Percentiles rank a stretch among this genome's conserved stretches.
phyloP scores from a whole-genome alignment of 2,329 filamentous ascomycete species.

The Talaromyces rugulosus region DNA sequence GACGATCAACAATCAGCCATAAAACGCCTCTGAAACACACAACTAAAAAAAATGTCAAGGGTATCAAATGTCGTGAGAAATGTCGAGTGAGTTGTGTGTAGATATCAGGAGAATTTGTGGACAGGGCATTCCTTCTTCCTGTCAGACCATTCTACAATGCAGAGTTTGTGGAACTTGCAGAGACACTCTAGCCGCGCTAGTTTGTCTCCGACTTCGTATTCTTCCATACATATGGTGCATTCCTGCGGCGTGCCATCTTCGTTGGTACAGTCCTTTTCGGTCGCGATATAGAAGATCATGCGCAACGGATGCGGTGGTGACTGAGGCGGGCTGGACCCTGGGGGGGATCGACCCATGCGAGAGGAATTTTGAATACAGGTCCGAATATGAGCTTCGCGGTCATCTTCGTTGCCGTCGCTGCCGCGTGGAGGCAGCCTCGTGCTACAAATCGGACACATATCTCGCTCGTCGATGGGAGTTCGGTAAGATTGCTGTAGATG shows the following conservation, averaged over 20 bases:
- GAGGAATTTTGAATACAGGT: slow-evolving; percentile 40
- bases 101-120: slow-evolving; percentile 42
- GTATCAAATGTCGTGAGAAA: slow-evolving; percentile 7
- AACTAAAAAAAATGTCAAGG: neutral
- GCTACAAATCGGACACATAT: slow-evolving; percentile 46
- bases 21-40: neutral
- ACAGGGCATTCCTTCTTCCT: slow-evolving; percentile 58
- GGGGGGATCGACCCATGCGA: slow-evolving; percentile 17
- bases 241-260: slow-evolving; percentile 52
- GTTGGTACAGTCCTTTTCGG: slow-evolving; percentile 60
- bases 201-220: slow-evolving; percentile 57
- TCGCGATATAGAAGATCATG: slow-evolving; percentile 51
- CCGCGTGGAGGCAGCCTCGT: slow-evolving; percentile 35
- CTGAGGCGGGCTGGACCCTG: slow-evolving; percentile 14
- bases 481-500: slow-evolving; percentile 17
- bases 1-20: neutral
- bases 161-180: slow-evolving; percentile 60
- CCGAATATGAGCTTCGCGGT: slow-evolving; percentile 43
- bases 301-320: slow-evolving; percentile 24
- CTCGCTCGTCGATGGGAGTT: slow-evolving; percentile 34
- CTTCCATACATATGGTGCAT: slow-evolving; percentile 62
- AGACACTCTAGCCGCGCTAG: slow-evolving; percentile 59
- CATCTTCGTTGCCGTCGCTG: slow-evolving; percentile 33
- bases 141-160: slow-evolving; percentile 59
- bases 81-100: neutral